Evolutionary conservation across 768 basidiomycete genomes (phyloP), one percentile per base, ranked within the genome.

Genomic region (Leucocoprinus sp.): DNA sequence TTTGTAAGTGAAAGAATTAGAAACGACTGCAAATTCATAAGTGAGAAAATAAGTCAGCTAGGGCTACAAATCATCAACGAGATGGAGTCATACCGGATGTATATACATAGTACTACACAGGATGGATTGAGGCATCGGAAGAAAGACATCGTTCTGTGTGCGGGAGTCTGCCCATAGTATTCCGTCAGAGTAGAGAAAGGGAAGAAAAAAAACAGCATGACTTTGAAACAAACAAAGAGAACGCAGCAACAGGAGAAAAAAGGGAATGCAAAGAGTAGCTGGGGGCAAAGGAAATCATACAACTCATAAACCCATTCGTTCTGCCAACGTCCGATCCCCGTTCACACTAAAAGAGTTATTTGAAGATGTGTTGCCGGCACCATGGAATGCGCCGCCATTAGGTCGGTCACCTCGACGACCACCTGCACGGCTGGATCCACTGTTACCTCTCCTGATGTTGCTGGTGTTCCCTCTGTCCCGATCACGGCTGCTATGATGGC

Each of bases 281-380:
- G 19, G 49, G 48, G 21, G 37, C 22, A 46, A 44, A 46, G n/a
- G 40, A 47, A 35, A 42, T 37, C 31, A 26, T 50, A 45, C 42
- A 27, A 37, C 55, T 74, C 64, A 85, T 34, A 87, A 71, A 62
- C 87, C 87, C 81, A 90, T 75, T 57, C 87, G 69, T 64, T 89
- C 84, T 62, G 81, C 83, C 70, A 90, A 79, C 70, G 87, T 85
- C 76, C 86, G 85, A 70, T 84, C 82, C 36, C 59, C 59, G 27
- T 55, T 45, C 31, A 68, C 68, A 51, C 67, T 63, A 52, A 64
- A 64, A 48, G 60, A 49, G 51, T 57, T 61, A 48, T 62, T 64
- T 48, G 60, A 43, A 51, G 60, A 43, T 58, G 67, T 51, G 43
- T 49, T 58, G 39, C 48, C 49, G 17, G 27, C 54, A 53, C 55